phyloP scores from a whole-genome alignment of 1,284 basidiomycete genomes.

The Cryptococcus sp. region DNA sequence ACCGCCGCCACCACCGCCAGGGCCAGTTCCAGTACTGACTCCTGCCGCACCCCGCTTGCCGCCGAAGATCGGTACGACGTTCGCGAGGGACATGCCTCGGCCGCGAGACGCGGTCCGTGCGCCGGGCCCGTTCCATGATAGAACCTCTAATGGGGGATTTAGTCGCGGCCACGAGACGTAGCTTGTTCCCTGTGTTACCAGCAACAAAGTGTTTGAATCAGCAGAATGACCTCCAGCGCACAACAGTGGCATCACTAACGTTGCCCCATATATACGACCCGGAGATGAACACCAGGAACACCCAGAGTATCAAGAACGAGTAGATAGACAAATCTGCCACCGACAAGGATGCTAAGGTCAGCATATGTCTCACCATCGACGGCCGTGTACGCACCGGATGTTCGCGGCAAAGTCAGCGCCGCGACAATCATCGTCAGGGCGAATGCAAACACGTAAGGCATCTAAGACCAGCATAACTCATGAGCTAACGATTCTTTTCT shows the following conservation, averaged over 20 bases:
- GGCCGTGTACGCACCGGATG: constrained; percentile 65
- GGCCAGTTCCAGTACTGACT: constrained; percentile 4
- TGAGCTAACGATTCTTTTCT: not conserved
- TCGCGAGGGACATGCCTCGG: constrained; percentile 60
- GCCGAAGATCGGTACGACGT: constrained; percentile 51
- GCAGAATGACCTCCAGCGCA: not conserved
- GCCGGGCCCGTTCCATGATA: constrained; percentile 84
- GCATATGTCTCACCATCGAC: not conserved
- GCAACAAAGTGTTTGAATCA: not conserved
- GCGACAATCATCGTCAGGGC: constrained; percentile 84
- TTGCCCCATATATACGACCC: constrained; percentile 72
- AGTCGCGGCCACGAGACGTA: constrained; percentile 96
- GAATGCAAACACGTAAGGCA: constrained; percentile 80
- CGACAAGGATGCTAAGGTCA: constrained; percentile 6
- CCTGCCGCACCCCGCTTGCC: constrained; percentile 25
- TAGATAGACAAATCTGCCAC: constrained; percentile 38
- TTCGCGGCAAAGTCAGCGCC: constrained; percentile 76
- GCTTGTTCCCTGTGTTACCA: constrained; percentile 43
- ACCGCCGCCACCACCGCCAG: constrained; percentile 5
- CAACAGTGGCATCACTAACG: constrained; percentile 35
- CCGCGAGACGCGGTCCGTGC: constrained; percentile 76
- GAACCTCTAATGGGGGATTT: constrained; percentile 76
- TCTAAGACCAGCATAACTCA: constrained; percentile 55
- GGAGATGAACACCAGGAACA: constrained; percentile 64
- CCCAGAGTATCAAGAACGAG: constrained; percentile 76